Evolutionary conservation across 1,284 basidiomycete genomes (phyloP).

Genomic region (Trichosporon coremiiforme): DNA sequence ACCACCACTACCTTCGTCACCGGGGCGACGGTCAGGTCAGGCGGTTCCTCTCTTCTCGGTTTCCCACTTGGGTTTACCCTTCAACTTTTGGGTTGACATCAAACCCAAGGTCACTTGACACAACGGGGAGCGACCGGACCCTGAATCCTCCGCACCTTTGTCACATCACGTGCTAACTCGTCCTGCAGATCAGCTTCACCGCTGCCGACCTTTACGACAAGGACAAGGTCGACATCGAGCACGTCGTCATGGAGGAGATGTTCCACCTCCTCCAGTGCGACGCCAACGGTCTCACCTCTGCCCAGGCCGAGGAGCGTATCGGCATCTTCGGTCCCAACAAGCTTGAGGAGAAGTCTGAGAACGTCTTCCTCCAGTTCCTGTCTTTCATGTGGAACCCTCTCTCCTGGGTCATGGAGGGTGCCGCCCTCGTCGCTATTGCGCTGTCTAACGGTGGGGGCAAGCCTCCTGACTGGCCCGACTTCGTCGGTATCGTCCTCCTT

Average conservation of each 20-base stretch:
- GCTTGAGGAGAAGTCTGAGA: slow-evolving; percentile 87
- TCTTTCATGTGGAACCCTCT: slow-evolving; percentile 99
- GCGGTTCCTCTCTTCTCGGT: neutral
- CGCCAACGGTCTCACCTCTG: slow-evolving; percentile 73
- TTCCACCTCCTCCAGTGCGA: slow-evolving; percentile 88
- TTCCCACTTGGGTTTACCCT: neutral
- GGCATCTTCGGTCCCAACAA: slow-evolving; percentile 96
- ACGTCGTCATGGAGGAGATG: slow-evolving; percentile 93
- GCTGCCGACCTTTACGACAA: slow-evolving; percentile 81
- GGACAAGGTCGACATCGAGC: slow-evolving; percentile 98
- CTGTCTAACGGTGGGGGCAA: slow-evolving; percentile 84
- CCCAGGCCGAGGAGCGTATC: slow-evolving; percentile 81
- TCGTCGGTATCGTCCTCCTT: slow-evolving; percentile 91
- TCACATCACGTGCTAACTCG: slow-evolving; percentile 16
- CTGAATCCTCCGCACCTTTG: slow-evolving; percentile 7
- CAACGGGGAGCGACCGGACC: neutral
- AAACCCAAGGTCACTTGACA: slow-evolving; percentile 3
- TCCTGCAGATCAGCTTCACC: slow-evolving; percentile 51
- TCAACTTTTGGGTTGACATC: slow-evolving; percentile 12
- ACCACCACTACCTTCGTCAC: slow-evolving; percentile 18
- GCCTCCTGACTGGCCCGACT: slow-evolving; percentile 95
- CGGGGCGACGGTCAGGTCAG: neutral
- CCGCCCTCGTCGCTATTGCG: slow-evolving; percentile 92
- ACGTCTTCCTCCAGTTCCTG: slow-evolving; percentile 72
- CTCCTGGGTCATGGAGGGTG: slow-evolving; percentile 99